phyloP scores from a whole-genome alignment of 2,329 filamentous ascomycete species.

The Lithohypha guttulata region DNA sequence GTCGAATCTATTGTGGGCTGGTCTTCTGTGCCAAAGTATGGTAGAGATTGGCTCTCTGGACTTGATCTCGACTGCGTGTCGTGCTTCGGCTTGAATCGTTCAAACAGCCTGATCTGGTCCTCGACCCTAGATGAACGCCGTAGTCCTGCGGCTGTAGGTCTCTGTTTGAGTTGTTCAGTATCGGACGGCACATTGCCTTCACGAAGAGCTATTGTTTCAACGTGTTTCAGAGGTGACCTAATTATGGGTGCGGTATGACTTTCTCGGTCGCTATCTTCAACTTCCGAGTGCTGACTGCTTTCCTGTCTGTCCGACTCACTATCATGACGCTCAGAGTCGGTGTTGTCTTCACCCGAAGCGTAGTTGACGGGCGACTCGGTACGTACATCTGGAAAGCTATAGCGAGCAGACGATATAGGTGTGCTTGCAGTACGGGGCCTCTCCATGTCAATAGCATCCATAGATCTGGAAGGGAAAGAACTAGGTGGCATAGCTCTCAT shows the following conservation, averaged over 20 bases:
- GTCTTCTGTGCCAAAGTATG: too few relatives aligned
- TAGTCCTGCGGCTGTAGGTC: background rate
- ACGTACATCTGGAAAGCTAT: slow-evolving; percentile 5
- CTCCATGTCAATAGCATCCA: background rate
- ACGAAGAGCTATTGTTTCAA: slow-evolving; percentile 2
- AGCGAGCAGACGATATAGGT: background rate
- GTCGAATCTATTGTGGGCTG: too few relatives aligned
- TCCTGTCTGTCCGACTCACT: slow-evolving; percentile 3
- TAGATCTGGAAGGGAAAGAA: slow-evolving; percentile 4
- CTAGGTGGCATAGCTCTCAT: slow-evolving; percentile 12
- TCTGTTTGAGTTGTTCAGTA: background rate
- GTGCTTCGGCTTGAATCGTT: background rate
- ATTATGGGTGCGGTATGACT: background rate
- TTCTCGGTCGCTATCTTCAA: slow-evolving; percentile 6
- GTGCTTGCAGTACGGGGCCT: slow-evolving; percentile 8
- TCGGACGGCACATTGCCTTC: too few relatives aligned
- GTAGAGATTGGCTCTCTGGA: too few relatives aligned
- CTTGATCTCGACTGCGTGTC: too few relatives aligned
- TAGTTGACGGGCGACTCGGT: slow-evolving; percentile 6
- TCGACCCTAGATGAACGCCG: background rate
- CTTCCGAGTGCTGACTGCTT: slow-evolving; percentile 5
- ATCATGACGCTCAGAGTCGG: slow-evolving; percentile 7
- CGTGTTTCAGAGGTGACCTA: slow-evolving; percentile 4
- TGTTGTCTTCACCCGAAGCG: slow-evolving; percentile 7
- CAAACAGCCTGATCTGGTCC: background rate